Conservation (phyloP, 2,329 filamentous ascomycete genomes). For the Madurella mycetomatis region DNA sequence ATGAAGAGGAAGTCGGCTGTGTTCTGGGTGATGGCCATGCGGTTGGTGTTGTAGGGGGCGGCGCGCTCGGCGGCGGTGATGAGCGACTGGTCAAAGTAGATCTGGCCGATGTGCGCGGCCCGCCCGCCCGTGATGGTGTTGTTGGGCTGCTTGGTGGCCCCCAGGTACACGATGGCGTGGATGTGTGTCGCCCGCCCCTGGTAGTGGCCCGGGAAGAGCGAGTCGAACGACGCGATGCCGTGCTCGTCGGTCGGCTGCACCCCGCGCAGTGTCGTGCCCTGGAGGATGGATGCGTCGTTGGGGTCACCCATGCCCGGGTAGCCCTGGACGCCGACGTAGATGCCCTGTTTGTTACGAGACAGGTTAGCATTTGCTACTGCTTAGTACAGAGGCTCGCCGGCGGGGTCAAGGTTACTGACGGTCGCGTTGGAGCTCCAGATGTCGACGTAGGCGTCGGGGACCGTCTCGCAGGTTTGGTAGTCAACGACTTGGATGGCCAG, state of each 20-base stretch:
- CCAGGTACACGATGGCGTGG: conserved; percentile 33
- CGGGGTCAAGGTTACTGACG: no score
- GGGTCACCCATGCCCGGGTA: conserved; percentile 35
- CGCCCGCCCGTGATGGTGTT: conserved; percentile 28
- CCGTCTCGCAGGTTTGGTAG: conserved; percentile 48
- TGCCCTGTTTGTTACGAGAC: conserved; percentile 19
- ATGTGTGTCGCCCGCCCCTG: conserved; percentile 43
- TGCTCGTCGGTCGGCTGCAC: conserved; percentile 37
- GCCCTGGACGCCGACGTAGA: conserved; percentile 34
- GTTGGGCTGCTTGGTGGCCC: conserved; percentile 41
- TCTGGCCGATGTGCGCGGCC: conserved; percentile 29
- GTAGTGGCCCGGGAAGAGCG: conserved; percentile 44
- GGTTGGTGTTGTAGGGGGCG: conserved; percentile 28
- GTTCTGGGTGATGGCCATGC: conserved; percentile 24
- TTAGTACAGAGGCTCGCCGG: no score
- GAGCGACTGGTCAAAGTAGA: conserved; percentile 30
- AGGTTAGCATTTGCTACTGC: no score
- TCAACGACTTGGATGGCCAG: conserved; percentile 53
- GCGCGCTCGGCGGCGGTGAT: conserved; percentile 22
- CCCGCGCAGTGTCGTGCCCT: conserved; percentile 40
- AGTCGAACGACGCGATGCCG: conserved; percentile 38
- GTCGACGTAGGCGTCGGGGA: conserved; percentile 46
- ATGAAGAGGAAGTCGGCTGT: conserved; percentile 27
- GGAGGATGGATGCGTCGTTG: conserved; percentile 37
- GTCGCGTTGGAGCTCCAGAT: conserved; percentile 48